Conservation (phyloP, 768 basidiomycete genomes). For the Termitomyces sp. region DNA sequence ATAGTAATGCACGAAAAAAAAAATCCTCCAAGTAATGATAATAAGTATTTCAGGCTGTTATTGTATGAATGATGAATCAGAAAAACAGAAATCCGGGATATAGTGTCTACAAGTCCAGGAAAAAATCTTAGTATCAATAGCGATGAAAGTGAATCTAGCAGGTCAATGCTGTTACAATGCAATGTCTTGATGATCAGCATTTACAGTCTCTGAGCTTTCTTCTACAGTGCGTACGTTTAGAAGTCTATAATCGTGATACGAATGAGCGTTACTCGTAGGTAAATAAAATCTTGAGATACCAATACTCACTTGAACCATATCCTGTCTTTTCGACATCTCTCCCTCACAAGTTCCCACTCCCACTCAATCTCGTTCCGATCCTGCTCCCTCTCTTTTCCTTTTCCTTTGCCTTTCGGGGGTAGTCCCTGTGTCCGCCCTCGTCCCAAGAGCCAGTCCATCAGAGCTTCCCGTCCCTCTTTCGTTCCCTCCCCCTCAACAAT, state of each 20-base stretch:
- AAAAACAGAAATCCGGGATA: neutral
- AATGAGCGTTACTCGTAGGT: neutral
- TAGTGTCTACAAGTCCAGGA: neutral
- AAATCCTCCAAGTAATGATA: neutral
- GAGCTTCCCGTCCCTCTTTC: conserved; percentile 71
- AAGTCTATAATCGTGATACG: neutral
- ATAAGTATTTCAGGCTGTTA: too few species aligned
- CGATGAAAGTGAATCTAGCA: neutral
- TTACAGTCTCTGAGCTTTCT: neutral
- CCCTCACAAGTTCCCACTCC: conserved; percentile 12
- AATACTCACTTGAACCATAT: conserved; percentile 10
- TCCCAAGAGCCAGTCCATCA: conserved; percentile 31
- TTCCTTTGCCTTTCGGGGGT: conserved; percentile 56
- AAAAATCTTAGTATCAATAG: neutral
- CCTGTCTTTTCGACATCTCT: conserved; percentile 12
- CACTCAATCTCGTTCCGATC: conserved; percentile 4
- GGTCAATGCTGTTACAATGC: neutral
- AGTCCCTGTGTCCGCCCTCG: conserved; percentile 54
- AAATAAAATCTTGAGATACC: neutral
- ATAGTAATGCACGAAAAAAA: neutral
- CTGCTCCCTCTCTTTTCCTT: conserved; percentile 59
- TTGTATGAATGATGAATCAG: neutral
- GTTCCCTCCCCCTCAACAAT: conserved; percentile 20
- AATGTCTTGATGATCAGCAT: neutral
- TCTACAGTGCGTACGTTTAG: neutral